phyloP scores from a whole-genome alignment of 805 yeast genomes.

The Sungouiozyma intestinalis region DNA sequence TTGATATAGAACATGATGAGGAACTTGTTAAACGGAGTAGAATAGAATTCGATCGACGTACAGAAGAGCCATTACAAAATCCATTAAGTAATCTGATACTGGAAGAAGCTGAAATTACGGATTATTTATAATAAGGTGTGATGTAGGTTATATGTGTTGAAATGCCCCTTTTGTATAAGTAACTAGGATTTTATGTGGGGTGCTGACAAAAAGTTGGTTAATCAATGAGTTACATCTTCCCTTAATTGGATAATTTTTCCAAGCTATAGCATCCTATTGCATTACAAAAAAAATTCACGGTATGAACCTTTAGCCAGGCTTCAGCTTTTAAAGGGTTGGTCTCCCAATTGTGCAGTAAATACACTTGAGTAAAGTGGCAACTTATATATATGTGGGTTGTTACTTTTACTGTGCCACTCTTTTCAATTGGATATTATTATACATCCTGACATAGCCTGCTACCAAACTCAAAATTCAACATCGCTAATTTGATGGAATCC shows the following conservation, averaged over 20 bases:
- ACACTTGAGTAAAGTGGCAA: neutral
- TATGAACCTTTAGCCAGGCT: neutral
- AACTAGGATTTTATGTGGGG: too few species aligned
- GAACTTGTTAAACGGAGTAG: neutral
- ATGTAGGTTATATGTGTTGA: too few species aligned
- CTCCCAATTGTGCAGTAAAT: neutral
- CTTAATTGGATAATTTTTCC: neutral
- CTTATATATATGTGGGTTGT: neutral
- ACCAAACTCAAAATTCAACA: too few species aligned
- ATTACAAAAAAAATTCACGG: too few species aligned
- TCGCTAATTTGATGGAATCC: too few species aligned
- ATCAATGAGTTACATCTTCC: too few species aligned
- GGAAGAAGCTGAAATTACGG: slow-evolving; percentile 5
- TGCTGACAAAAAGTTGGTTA: too few species aligned
- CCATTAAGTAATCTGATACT: slow-evolving; percentile 4
- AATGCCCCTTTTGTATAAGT: too few species aligned
- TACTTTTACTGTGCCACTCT: too few species aligned
- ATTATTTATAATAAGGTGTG: neutral
- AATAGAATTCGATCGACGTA: neutral
- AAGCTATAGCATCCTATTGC: neutral
- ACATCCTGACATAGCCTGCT: too few species aligned
- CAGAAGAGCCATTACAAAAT: neutral
- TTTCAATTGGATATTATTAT: too few species aligned
- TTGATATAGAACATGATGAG: slow-evolving; percentile 2
- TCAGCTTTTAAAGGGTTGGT: neutral